Base-by-base conservation (phyloP, 148 eudicot genomes). In the Rhododendron vialii region DNA sequence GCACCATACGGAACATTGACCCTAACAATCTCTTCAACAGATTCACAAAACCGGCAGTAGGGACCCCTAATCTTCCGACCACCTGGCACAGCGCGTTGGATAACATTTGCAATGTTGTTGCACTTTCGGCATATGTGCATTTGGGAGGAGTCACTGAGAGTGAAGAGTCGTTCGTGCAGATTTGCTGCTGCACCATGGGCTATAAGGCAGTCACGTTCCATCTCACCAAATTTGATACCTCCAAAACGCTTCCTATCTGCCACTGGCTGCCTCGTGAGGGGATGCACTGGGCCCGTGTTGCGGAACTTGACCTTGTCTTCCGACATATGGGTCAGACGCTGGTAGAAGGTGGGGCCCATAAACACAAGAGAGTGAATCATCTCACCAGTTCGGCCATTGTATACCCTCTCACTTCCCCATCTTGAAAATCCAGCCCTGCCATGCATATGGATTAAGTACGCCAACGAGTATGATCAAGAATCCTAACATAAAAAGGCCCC, bases 231-330 rank as follows among this genome's bases (percentile, higher is more conserved):
- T 71, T 96, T 96, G 79, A 96, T 92, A n/a, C 99, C 99, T 15
- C 99, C 99, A 53, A 96, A 96, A 0, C 99, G 91, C 85, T 96
- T 96, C 81, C 99, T 81, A 89, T 96, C 99, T 13, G 98, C 94
- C 83, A 96, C 99, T 0, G 99, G 99, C 87, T 96, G 99, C 61
- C 98, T 89, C 53, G 99, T 96, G 67, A 96, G 94, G 1, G 99
- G 98, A 86, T 96, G 99, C 26, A 96, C 98, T 0, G 99, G 98
- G 7, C 99, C 99, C 0, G 99, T 95, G 90, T 96, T 96, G 43
- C 99, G 91, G 91, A 93, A 96, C 80, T 96, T 96, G 81, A 96
- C 99, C 85, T 96, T 96, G 93, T 96, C 99, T 83, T 96, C 99
- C 0, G 99, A 89, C 99, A 96, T 96, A 82, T 96, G 99, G 41